These are phyloP conservation scores for Fonsecaea erecta DNA, from an alignment of 2,329 filamentous ascomycete species.

Conservation along the genomic window DNA sequence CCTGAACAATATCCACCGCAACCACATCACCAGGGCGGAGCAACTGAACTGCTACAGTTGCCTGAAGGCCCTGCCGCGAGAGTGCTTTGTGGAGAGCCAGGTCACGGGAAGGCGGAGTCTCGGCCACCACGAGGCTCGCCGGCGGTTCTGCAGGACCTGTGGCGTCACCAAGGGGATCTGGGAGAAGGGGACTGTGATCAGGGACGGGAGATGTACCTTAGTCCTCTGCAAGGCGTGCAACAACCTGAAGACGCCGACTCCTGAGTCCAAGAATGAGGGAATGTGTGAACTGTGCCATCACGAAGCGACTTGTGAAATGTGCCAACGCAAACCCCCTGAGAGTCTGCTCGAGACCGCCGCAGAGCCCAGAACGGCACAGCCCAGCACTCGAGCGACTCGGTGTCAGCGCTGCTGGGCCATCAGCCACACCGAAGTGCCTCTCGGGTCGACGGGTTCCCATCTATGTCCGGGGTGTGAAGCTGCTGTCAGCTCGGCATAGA, in stretches of 20 bases:
- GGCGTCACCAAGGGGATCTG: slow-evolving; percentile 31
- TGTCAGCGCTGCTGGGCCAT: slow-evolving; percentile 26
- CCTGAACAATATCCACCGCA: slow-evolving; percentile 23
- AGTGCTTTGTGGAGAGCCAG: slow-evolving; percentile 32
- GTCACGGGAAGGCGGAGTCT: slow-evolving; percentile 28
- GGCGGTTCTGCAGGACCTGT: slow-evolving; percentile 36
- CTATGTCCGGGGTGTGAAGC: slow-evolving; percentile 14
- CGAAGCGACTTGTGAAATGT: too few species aligned
- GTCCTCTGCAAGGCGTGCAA: slow-evolving; percentile 15
- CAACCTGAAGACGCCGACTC: slow-evolving; percentile 2
- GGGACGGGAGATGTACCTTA: neutral
- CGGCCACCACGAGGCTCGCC: slow-evolving; percentile 31
- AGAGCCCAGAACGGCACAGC: neutral
- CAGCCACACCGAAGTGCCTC: slow-evolving; percentile 19
- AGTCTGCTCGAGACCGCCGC: neutral
- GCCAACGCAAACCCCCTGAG: too few species aligned
- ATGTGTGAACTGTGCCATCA: too few species aligned
- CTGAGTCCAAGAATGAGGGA: neutral
- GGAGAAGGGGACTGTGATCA: slow-evolving; percentile 26
- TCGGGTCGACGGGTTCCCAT: neutral
- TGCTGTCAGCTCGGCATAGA: neutral
- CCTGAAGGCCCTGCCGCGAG: slow-evolving; percentile 25
- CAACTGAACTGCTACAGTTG: slow-evolving; percentile 37
- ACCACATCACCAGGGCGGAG: slow-evolving; percentile 15
- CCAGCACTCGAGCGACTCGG: slow-evolving; percentile 8